Conservation (phyloP, 2,329 filamentous ascomycete genomes). For the Rhynchosporium agropyri region DNA sequence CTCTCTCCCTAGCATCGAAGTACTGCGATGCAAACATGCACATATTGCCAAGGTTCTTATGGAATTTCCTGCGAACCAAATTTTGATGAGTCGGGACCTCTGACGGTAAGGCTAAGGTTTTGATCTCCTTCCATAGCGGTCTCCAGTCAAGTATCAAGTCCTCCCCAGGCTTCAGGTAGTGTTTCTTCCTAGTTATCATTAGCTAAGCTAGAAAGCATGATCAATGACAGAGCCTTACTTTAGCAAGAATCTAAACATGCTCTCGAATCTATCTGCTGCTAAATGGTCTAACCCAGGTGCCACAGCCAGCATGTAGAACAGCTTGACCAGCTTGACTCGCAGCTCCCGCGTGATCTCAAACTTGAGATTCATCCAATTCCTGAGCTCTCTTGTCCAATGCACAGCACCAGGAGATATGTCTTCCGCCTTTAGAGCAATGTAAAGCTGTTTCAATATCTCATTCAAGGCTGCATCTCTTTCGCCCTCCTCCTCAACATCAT, state of each 20-base stretch:
- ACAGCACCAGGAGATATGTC: conserved; percentile 93
- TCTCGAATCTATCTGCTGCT: conserved; percentile 86
- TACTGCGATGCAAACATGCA: conserved; percentile 89
- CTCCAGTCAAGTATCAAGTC: conserved; percentile 94
- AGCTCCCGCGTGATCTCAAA: conserved; percentile 91
- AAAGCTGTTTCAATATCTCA: conserved; percentile 91
- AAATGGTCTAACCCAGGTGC: conserved; percentile 84
- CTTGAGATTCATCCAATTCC: conserved; percentile 94
- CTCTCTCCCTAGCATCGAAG: conserved; percentile 86
- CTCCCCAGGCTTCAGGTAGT: conserved; percentile 88
- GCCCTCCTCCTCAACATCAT: conserved; percentile 77
- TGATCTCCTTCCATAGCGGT: conserved; percentile 89
- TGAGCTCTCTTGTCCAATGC: conserved; percentile 96
- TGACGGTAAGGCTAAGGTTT: conserved; percentile 82
- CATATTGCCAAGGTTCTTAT: conserved; percentile 78
- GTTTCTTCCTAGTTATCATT: conserved; percentile 71
- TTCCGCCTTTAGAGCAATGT: conserved; percentile 86
- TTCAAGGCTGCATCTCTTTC: conserved; percentile 78
- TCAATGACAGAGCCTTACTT: conserved; percentile 61
- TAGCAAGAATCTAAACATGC: conserved; percentile 95
- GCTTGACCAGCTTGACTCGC: conserved; percentile 78
- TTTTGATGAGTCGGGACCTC: conserved; percentile 72
- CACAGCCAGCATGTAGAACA: conserved; percentile 93
- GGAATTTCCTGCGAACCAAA: conserved; percentile 53
- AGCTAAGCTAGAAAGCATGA: background rate